phyloP scores from a whole-genome alignment of 2,329 filamentous ascomycete genomes.

The Stemphylium beticola region DNA sequence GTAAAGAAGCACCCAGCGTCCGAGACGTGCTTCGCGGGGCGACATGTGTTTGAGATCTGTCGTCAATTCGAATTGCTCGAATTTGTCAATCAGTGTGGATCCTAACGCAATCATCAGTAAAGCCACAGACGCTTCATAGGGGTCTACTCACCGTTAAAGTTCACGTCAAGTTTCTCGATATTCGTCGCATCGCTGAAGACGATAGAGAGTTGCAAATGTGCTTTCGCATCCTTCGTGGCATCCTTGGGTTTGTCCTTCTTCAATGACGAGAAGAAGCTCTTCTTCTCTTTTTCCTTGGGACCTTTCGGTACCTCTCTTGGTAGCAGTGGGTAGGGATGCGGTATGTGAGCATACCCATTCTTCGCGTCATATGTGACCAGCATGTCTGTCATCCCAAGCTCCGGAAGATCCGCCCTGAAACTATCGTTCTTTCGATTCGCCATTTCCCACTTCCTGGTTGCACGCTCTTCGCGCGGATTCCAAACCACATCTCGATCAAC shows the following conservation, averaged over 20 bases:
- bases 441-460: constrained; percentile 70
- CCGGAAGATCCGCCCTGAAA: constrained; percentile 54
- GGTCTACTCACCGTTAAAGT: constrained; percentile 42
- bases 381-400: constrained; percentile 70
- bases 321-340: constrained; percentile 70
- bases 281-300: constrained; percentile 40
- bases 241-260: constrained; percentile 47
- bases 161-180: constrained; percentile 47
- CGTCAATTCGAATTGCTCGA: constrained; percentile 50
- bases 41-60: constrained; percentile 41
- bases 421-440: constrained; percentile 43
- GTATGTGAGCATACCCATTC: constrained; percentile 57
- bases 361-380: constrained; percentile 69
- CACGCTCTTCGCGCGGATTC: constrained; percentile 67
- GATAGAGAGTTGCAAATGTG: constrained; percentile 48
- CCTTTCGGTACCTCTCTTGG: constrained; percentile 51
- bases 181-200: constrained; percentile 51
- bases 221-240: constrained; percentile 44
- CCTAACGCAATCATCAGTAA: constrained; percentile 29
- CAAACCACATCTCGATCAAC: constrained; percentile 71
- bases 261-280: constrained; percentile 41
- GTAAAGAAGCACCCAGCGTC: constrained; percentile 54
- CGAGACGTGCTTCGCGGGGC: constrained; percentile 51
- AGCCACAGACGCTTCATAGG: background rate
- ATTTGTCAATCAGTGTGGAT: constrained; percentile 50